Conservation (phyloP, 1,284 basidiomycete species). For the Gomphus bonarii region DNA sequence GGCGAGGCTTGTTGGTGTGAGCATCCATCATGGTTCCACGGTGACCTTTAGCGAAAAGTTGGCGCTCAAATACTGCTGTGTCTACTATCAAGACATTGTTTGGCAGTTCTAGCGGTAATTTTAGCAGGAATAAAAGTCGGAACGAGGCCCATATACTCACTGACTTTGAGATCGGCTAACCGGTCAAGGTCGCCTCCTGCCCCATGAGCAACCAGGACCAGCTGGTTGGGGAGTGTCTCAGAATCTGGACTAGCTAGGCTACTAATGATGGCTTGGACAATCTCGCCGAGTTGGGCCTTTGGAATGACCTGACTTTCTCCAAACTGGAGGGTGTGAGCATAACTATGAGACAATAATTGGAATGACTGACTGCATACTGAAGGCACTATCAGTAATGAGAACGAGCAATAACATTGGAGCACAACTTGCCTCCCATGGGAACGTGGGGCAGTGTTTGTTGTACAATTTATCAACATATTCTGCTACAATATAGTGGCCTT, state of each 20-base stretch:
- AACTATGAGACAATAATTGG: not conserved
- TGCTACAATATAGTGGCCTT: slow-evolving; percentile 70
- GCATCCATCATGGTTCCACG: slow-evolving; percentile 53
- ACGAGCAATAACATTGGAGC: slow-evolving; percentile 11
- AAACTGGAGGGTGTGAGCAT: slow-evolving; percentile 35
- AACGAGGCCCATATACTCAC: slow-evolving; percentile 31
- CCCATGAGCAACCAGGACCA: slow-evolving; percentile 70
- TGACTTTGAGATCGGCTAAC: slow-evolving; percentile 67
- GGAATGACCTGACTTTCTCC: slow-evolving; percentile 66
- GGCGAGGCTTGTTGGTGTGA: slow-evolving; percentile 38
- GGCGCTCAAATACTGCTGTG: slow-evolving; percentile 48
- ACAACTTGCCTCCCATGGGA: slow-evolving; percentile 56
- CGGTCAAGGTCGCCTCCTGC: slow-evolving; percentile 41
- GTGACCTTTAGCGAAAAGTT: slow-evolving; percentile 42
- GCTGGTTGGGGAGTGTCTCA: slow-evolving; percentile 58
- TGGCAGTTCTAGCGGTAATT: slow-evolving; percentile 44
- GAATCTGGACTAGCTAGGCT: slow-evolving; percentile 71
- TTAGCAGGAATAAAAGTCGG: slow-evolving; percentile 1
- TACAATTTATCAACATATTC: slow-evolving; percentile 67
- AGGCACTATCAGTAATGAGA: slow-evolving; percentile 16
- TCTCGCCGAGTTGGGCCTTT: slow-evolving; percentile 57
- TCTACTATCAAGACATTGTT: slow-evolving; percentile 67
- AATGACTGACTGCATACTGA: slow-evolving; percentile 52
- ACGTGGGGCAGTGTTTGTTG: slow-evolving; percentile 49
- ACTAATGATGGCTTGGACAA: slow-evolving; percentile 69